These are phyloP conservation scores for Colletotrichum aenigma DNA, from an alignment of 2,329 filamentous ascomycete species.

Conservation along the genomic window DNA sequence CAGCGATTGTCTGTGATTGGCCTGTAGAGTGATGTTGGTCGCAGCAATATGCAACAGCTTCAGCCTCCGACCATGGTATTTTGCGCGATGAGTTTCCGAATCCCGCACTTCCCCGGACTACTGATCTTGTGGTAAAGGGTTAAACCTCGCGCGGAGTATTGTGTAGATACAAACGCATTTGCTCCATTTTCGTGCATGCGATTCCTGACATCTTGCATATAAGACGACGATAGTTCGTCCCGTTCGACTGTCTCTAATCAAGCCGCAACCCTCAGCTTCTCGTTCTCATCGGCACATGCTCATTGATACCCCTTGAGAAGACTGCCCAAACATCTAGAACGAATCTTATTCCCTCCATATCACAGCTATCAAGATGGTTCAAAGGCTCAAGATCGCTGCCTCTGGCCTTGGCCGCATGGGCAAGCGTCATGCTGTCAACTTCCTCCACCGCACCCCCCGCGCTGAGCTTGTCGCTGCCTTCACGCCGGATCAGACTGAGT, in stretches of 20 bases:
- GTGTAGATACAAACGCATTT: background rate
- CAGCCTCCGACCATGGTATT: background rate
- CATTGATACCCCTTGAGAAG: background rate
- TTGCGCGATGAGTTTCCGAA: background rate
- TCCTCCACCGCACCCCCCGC: constrained; percentile 48
- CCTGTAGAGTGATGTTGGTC: background rate
- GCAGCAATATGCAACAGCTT: background rate
- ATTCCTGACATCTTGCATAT: background rate
- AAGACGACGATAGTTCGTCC: background rate
- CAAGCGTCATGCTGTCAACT: constrained; percentile 52
- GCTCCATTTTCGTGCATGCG: background rate
- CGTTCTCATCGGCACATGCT: rapidly evolving
- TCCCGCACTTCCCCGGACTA: background rate
- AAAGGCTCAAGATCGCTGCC: constrained; percentile 45
- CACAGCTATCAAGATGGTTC: background rate
- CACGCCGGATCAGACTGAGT: constrained; percentile 46
- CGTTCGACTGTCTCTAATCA: background rate
- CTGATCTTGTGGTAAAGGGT: background rate
- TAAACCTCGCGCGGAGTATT: background rate
- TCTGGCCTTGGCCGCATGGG: constrained; percentile 59
- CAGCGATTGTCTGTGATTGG: background rate
- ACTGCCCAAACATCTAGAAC: rapidly evolving
- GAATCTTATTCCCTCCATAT: rapidly evolving
- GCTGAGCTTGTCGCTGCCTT: constrained; percentile 55
- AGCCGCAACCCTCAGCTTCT: background rate